phyloP scores from a whole-genome alignment of 306 rosid species.

The Sicyos baderoa region DNA sequence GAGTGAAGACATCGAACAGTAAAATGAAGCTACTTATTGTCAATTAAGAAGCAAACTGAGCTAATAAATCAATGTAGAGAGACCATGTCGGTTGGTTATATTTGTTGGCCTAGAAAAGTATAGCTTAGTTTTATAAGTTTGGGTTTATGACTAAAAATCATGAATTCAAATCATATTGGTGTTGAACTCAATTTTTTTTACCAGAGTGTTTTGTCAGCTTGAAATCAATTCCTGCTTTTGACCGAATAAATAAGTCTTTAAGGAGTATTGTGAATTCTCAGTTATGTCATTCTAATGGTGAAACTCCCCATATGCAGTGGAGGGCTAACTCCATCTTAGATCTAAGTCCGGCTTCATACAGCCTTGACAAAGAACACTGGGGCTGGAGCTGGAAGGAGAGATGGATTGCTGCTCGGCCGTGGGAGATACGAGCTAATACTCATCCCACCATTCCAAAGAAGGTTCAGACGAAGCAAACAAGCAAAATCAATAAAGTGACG shows the following conservation, averaged over 20 bases:
- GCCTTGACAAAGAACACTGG: constrained; percentile 60
- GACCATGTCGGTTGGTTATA: not conserved
- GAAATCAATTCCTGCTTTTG: not conserved
- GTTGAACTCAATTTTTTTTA: too few relatives aligned
- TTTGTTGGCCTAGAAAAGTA: not conserved
- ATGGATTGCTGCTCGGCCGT: constrained; percentile 82
- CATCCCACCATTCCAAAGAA: constrained; percentile 40
- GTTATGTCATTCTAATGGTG: not conserved
- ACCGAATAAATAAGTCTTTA: not conserved
- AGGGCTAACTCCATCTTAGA: constrained; percentile 61
- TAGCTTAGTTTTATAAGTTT: too few relatives aligned
- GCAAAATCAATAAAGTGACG: constrained; percentile 26
- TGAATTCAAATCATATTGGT: too few relatives aligned
- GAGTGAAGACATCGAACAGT: too few relatives aligned
- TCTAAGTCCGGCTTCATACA: constrained; percentile 52
- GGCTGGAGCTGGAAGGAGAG: constrained; percentile 93
- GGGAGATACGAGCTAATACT: constrained; percentile 53
- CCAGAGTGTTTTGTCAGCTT: not conserved
- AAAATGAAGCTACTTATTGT: too few relatives aligned
- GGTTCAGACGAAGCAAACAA: constrained; percentile 29
- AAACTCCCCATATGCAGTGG: constrained; percentile 47
- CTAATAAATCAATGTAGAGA: not conserved
- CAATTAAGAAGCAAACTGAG: not conserved
- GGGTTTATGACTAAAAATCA: too few relatives aligned
- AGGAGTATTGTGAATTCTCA: not conserved